These are phyloP conservation scores for Ganoderma meredithae DNA, from an alignment of 1,284 basidiomycete species.

Conservation along the genomic window DNA sequence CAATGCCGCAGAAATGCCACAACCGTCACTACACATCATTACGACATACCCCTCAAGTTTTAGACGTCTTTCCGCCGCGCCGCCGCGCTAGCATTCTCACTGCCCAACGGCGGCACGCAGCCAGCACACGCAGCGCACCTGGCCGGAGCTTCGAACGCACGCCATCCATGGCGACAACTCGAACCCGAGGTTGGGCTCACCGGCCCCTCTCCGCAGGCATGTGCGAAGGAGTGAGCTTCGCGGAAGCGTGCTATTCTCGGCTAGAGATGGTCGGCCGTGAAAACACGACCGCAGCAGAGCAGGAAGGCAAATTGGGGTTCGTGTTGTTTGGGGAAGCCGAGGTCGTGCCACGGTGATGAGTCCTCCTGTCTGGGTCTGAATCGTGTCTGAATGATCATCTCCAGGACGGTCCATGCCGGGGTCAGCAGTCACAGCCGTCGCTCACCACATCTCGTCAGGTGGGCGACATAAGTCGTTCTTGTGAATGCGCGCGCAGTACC, in stretches of 20 bases:
- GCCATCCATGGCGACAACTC: conserved; percentile 22
- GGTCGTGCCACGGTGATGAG: background rate
- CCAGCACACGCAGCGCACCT: background rate
- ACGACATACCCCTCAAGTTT: background rate
- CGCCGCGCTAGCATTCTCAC: background rate
- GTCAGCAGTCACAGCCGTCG: conserved; percentile 17
- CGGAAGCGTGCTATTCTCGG: conserved; percentile 5
- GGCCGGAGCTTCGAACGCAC: background rate
- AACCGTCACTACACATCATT: conserved; percentile 3
- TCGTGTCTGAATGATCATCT: background rate
- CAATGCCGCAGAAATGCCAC: background rate
- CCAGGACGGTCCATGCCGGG: conserved; percentile 16
- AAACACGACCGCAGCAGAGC: background rate
- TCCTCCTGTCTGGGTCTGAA: background rate
- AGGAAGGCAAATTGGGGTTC: background rate
- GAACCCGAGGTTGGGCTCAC: background rate
- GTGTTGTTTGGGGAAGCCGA: background rate
- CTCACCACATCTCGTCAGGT: conserved; percentile 24
- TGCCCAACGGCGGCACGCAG: background rate
- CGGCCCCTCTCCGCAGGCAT: background rate
- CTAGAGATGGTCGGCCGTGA: background rate
- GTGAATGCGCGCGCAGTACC: conserved; percentile 15
- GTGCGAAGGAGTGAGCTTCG: background rate
- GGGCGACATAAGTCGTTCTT: conserved; percentile 18
- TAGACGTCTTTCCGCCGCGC: background rate